phyloP scores from a whole-genome alignment of 2,329 filamentous ascomycete species.

The Paraphoma sp. region DNA sequence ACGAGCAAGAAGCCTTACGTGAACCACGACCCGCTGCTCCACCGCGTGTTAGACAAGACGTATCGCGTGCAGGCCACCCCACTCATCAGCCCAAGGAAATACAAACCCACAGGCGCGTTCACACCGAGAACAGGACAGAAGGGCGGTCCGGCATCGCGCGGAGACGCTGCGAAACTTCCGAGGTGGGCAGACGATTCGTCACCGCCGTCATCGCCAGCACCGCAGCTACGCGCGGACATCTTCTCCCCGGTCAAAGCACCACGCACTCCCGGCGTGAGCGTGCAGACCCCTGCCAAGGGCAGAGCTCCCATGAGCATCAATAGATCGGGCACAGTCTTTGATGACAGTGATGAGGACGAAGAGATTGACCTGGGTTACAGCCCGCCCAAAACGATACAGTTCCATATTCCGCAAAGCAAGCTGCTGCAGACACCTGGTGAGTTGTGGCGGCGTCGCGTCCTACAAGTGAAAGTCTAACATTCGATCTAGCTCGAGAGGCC shows the following conservation, averaged over 20 bases:
- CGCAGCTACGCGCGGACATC: slow-evolving; percentile 82
- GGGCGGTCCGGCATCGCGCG: slow-evolving; percentile 30
- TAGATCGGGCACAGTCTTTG: slow-evolving; percentile 60
- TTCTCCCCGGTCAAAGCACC: slow-evolving; percentile 75
- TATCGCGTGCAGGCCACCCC: slow-evolving; percentile 94
- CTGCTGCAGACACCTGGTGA: slow-evolving; percentile 80
- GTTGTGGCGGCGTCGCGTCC: slow-evolving; percentile 24
- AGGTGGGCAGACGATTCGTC: slow-evolving; percentile 52
- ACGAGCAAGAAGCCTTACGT: slow-evolving; percentile 33
- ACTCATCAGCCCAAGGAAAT: slow-evolving; percentile 67
- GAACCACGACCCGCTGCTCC: slow-evolving; percentile 78
- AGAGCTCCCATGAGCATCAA: slow-evolving; percentile 58
- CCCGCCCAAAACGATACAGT: slow-evolving; percentile 92
- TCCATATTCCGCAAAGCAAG: slow-evolving; percentile 77
- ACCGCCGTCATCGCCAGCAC: slow-evolving; percentile 67
- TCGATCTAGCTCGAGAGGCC: slow-evolving; percentile 71
- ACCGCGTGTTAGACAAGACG: slow-evolving; percentile 92
- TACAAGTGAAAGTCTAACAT: slow-evolving; percentile 8
- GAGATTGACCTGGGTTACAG: slow-evolving; percentile 67
- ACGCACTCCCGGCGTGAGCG: slow-evolving; percentile 82
- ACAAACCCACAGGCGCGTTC: slow-evolving; percentile 48
- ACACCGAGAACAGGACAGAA: slow-evolving; percentile 47
- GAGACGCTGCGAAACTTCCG: slow-evolving; percentile 28
- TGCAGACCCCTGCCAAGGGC: slow-evolving; percentile 70
- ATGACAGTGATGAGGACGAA: slow-evolving; percentile 75